A percentile compares a stretch with the other conserved stretches of the same genome.
Conservation (phyloP, 2,329 filamentous ascomycete species). For the Alternaria viburni region DNA sequence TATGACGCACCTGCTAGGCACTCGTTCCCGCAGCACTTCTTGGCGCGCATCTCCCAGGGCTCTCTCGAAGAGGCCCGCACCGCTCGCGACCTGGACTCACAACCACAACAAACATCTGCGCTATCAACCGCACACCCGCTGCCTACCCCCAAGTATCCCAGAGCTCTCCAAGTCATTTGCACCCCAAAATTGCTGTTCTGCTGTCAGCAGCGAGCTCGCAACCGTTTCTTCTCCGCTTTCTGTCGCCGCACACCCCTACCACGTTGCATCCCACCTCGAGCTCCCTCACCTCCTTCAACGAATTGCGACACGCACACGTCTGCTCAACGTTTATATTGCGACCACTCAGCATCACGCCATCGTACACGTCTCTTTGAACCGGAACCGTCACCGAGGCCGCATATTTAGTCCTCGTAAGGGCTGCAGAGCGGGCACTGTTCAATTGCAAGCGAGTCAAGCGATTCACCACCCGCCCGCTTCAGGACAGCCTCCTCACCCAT, state of each 20-base stretch:
- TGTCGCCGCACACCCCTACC: conserved; percentile 30
- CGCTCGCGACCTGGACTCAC: conserved; percentile 23
- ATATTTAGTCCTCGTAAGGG: conserved; percentile 15
- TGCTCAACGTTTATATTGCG: not conserved
- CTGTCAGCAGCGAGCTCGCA: conserved; percentile 9
- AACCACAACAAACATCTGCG: conserved; percentile 28
- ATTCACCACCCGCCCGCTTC: conserved; percentile 23
- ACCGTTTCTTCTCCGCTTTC: conserved; percentile 36
- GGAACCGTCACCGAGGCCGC: conserved; percentile 18
- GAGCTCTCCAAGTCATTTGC: conserved; percentile 6
- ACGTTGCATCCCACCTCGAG: conserved; percentile 35
- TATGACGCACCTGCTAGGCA: conserved; percentile 18
- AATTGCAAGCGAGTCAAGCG: conserved; percentile 25
- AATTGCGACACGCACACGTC: conserved; percentile 7
- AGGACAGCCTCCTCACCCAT: conserved; percentile 19
- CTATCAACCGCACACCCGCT: conserved; percentile 20
- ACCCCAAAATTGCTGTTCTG: conserved; percentile 11
- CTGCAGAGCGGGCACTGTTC: conserved; percentile 18
- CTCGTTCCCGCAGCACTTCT: conserved; percentile 8
- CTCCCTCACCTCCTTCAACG: conserved; percentile 16
- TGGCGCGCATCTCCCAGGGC: conserved; percentile 7
- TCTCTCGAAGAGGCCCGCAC: conserved; percentile 9
- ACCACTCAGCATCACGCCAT: not conserved
- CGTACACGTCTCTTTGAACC: not conserved
- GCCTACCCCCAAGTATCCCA: not conserved